Evolutionary conservation across 192 early-diverging fungal genomes (phyloP).

Genomic region (Podila horticola): DNA sequence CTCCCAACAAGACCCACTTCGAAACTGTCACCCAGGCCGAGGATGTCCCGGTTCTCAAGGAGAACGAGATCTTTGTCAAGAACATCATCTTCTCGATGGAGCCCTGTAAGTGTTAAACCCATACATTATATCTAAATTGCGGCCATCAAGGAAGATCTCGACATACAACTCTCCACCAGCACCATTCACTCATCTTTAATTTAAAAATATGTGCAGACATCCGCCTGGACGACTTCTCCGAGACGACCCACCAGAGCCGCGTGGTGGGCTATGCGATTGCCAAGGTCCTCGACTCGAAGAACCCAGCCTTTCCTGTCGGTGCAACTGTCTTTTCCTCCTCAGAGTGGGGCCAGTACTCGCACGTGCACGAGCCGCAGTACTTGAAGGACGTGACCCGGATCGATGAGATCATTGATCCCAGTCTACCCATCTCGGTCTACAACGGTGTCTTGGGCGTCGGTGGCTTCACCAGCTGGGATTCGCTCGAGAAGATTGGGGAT

Average conservation of each 20-base stretch:
- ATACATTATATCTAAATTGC: too few species aligned
- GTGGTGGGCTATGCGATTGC: constrained; percentile 70
- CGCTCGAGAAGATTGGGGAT: constrained; percentile 70
- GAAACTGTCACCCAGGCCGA: constrained; percentile 10
- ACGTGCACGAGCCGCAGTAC: constrained; percentile 46
- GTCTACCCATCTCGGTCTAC: neutral
- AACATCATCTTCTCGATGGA: constrained; percentile 78
- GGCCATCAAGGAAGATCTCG: too few species aligned
- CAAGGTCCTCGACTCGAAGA: constrained; percentile 74
- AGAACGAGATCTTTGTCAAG: constrained; percentile 67
- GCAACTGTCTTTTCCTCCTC: constrained; percentile 62
- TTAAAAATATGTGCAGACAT: constrained; percentile 37
- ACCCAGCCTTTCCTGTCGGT: constrained; percentile 65
- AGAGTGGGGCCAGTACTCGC: constrained; percentile 52
- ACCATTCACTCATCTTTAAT: too few species aligned
- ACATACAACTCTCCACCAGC: too few species aligned
- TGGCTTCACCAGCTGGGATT: constrained; percentile 10
- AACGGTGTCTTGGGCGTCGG: neutral
- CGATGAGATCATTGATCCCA: constrained; percentile 73
- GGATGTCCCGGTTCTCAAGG: constrained; percentile 30
- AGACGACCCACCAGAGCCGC: constrained; percentile 45
- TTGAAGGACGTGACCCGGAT: constrained; percentile 66
- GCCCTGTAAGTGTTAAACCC: constrained; percentile 85
- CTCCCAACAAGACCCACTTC: constrained; percentile 46
- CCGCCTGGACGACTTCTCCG: constrained; percentile 24